Base-by-base conservation (phyloP, 2,329 filamentous ascomycete species). In the Trichoderma guizhouense region DNA sequence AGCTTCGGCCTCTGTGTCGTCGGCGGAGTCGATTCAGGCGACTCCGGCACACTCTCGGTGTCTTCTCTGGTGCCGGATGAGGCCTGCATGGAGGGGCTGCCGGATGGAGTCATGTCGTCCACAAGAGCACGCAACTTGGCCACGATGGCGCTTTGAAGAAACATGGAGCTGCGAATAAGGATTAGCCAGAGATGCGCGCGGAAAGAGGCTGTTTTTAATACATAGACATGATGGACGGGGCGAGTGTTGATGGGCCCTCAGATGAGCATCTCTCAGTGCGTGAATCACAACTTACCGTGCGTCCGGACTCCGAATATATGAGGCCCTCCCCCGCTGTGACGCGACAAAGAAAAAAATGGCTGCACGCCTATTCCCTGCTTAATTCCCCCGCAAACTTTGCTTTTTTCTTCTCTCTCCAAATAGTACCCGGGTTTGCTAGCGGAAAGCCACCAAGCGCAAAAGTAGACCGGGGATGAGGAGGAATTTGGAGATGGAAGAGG, bases 111-210 rank as follows among this genome's bases (percentile, higher is more conserved):
- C 71, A 72, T 72, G n/a, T 72, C 75, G 67, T 77, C 74, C 72
- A 78, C 71, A 73, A 80, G 71, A 71, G 73, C 75, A 73, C 78
- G 76, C 77, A 80, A 72, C 72, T 79, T 77, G 73, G 75, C 72
- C 68, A 78, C 72, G 67, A 80, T 74, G 75, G 76, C 77, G 74
- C 73, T 74, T 68, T 74, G 74, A 43, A 74, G 72, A 61, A 78
- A 79, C 58, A 79, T 55, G 26, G 72, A 72, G 36, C 71, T 72
- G 28, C 12, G 5, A 8, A 24, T 3, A 53, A 14, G 64, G 11
- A 28, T 72, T 58, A 72, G 60, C 32, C n/a, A 26, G 9, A 4
- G 12, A 15, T 18, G 26, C 15, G 28, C 47, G 61, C 21, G 28
- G 2, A 24, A 5, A 24, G 2, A 15, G 34, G 4, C 24, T n/a